Conservation (phyloP, 2,329 filamentous ascomycete genomes). For the Huntiella bhutanensis region DNA sequence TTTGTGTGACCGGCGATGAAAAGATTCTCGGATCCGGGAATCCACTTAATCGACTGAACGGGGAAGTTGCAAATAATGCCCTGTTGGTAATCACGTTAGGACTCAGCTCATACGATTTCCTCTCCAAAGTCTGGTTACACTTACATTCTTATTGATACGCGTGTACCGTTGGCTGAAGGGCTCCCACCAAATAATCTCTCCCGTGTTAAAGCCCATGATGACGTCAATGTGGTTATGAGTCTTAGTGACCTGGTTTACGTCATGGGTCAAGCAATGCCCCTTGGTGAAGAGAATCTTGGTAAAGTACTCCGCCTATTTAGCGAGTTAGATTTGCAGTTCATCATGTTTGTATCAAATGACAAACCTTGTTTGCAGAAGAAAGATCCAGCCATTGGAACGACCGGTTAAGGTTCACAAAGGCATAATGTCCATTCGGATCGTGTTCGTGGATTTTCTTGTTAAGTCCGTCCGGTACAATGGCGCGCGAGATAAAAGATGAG, state of each 20-base stretch:
- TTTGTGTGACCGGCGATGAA: slow-evolving; percentile 89
- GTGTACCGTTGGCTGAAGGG: slow-evolving; percentile 91
- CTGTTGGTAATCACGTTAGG: slow-evolving; percentile 21
- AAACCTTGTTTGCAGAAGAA: slow-evolving; percentile 50
- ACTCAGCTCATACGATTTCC: background rate
- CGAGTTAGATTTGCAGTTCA: background rate
- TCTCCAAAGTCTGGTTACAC: background rate
- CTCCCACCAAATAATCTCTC: slow-evolving; percentile 97
- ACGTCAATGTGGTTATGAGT: slow-evolving; percentile 66
- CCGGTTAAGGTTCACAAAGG: slow-evolving; percentile 88
- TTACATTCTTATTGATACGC: slow-evolving; percentile 82
- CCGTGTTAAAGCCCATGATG: slow-evolving; percentile 87
- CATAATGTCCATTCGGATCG: slow-evolving; percentile 60
- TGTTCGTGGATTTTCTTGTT: slow-evolving; percentile 65
- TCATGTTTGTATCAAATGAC: background rate
- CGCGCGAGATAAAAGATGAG: slow-evolving; percentile 92
- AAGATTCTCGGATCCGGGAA: slow-evolving; percentile 81
- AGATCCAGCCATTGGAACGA: slow-evolving; percentile 94
- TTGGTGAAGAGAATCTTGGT: slow-evolving; percentile 96
- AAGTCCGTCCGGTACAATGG: slow-evolving; percentile 72
- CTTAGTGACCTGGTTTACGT: slow-evolving; percentile 73
- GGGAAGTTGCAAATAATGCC: slow-evolving; percentile 75
- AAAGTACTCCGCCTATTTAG: slow-evolving; percentile 56
- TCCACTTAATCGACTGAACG: slow-evolving; percentile 76
- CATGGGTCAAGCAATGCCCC: slow-evolving; percentile 85